Base-by-base conservation (phyloP, 2,329 filamentous ascomycete genomes). In the Didymella exigua region DNA sequence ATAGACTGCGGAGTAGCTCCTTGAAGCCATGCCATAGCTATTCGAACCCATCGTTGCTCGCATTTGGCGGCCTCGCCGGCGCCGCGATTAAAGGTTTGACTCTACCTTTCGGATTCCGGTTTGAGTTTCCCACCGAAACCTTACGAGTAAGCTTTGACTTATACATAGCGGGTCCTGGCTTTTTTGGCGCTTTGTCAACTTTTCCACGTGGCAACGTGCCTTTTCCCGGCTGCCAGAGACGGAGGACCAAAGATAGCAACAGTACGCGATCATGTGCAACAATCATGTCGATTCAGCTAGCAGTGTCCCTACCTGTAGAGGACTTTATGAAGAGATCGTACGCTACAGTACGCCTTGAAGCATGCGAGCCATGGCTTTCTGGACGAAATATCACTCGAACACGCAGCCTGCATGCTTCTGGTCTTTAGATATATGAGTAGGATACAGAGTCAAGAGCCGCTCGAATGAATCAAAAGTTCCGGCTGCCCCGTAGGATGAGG, bases 141-240 rank as follows among this genome's bases (percentile, higher is more conserved):
- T 49, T 49, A n/a, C 45, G 40, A 44, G 27, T 45, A 44, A 43
- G 40, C 18, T 40, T 49, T 33, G 40, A 36, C 45, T 40, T 43
- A 40, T 45, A 49, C 38, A 40, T 45, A 49, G 33, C 38, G 38
- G 51, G 45, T 26, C 33, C 21, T 40, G 44, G 26, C 14, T 26
- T 38, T 33, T 44, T 40, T 37, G 44, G 31, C 24, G 38, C 37
- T 43, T 16, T 8, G 18, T 33, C 26, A 23, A 21, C 27, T 23
- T 26, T 26, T 24, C 40, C 44, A 49, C 38, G 45, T 49, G 51
- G 50, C 18, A 23, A 49, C n/a, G 18, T 29, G n/a, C 27, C 16
- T 16, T 2, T 24, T 37, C 4, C 10, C n/a, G 5, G 26, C 24
- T 19, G 4, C 24, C 21, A 18, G n/a, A 19, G 14, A 8, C 10